Percentiles rank a stretch among this genome's conserved stretches.
phyloP scores from a whole-genome alignment of 2,329 filamentous ascomycete species.

The Colletotrichum brevisporum region DNA sequence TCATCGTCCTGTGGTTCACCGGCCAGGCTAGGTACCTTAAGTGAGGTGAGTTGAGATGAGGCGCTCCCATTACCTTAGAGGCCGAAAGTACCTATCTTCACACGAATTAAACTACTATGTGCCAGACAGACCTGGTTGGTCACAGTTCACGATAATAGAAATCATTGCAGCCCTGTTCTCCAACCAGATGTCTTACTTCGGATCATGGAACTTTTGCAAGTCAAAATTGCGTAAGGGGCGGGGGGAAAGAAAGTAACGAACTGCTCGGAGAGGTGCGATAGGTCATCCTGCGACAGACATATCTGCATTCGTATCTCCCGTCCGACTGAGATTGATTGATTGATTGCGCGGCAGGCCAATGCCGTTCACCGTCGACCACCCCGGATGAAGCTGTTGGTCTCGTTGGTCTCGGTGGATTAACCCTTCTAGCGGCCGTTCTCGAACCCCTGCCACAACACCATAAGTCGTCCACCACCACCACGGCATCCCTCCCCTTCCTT shows the following conservation, averaged over 20 bases:
- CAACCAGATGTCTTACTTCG: no score
- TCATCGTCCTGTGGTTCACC: not conserved
- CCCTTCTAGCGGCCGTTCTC: constrained; percentile 24
- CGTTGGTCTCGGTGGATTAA: constrained; percentile 4
- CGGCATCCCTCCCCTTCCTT: not conserved
- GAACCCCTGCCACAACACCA: constrained; percentile 15
- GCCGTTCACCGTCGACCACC: not conserved
- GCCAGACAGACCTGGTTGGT: no score
- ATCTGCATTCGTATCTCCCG: not conserved
- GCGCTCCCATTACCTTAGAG: no score
- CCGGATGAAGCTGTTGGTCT: not conserved
- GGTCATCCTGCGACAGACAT: not conserved
- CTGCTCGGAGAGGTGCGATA: not conserved
- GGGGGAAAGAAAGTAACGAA: not conserved
- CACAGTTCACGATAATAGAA: no score
- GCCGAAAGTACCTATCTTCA: no score
- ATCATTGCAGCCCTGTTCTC: no score
- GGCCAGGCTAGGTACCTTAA: no score
- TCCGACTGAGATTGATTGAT: not conserved
- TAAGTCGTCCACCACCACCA: no score
- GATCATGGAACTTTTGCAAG: constrained; percentile 7
- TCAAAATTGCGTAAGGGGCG: not conserved
- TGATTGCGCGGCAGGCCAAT: constrained; percentile 17
- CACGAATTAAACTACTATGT: no score
- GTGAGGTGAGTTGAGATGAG: no score